These are phyloP conservation scores for Elaeagnus macrophylla DNA, from an alignment of 306 rosid genomes.

Conservation along the genomic window DNA sequence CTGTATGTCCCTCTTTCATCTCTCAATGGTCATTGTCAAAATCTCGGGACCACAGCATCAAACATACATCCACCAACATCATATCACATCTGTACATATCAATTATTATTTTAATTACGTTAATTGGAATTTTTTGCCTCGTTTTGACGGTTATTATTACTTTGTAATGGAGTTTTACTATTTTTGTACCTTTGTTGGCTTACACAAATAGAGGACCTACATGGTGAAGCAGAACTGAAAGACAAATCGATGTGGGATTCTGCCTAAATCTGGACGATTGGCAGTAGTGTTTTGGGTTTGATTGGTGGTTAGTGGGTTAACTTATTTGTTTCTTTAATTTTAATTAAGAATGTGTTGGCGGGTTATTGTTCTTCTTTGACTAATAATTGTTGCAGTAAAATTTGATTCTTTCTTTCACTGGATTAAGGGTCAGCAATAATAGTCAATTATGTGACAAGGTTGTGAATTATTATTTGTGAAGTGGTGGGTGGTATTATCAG, in stretches of 20 bases:
- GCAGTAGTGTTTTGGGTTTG: no score
- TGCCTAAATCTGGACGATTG: no score
- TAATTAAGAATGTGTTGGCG: background rate
- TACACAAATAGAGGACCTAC: no score
- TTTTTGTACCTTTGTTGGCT: no score
- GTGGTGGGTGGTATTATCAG: background rate
- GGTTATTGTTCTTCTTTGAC: constrained; percentile 15
- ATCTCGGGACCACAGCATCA: constrained; percentile 14
- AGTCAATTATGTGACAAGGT: background rate
- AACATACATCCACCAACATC: background rate
- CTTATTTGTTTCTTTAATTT: background rate
- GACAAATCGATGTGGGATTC: background rate
- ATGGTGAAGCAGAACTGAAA: background rate
- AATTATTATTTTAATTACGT: no score
- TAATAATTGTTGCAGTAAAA: constrained; percentile 9
- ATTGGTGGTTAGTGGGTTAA: no score
- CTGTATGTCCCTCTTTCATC: constrained; percentile 16
- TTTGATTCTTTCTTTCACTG: constrained; percentile 21
- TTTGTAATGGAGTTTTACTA: no score
- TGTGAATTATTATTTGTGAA: constrained; percentile 7
- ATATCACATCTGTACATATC: background rate
- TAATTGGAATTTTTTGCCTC: no score
- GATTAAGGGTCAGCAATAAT: constrained; percentile 11
- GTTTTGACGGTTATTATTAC: no score
- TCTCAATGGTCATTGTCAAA: constrained; percentile 19